Evolutionary conservation across 176 grass and related monocot species (phyloP), one percentile per base, ranked within the genome.

Genomic region (Stipa capillata): DNA sequence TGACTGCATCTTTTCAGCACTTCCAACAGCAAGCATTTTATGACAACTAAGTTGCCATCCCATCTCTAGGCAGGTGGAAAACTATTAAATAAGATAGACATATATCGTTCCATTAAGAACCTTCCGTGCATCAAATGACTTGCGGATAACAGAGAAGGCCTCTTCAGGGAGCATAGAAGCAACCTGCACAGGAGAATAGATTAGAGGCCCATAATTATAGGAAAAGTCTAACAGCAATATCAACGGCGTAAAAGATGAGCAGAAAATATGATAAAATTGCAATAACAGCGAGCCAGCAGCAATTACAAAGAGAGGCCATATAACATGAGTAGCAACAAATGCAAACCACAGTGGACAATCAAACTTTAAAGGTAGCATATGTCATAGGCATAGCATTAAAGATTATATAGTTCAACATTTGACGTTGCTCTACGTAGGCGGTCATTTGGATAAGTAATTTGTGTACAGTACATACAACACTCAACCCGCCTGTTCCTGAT

Each of bases 71-170:
- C 7, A 72, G 16, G 56, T 31, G 16, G 37, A 57, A 3, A 23
- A 67, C 60, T 27, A 68, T 9, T 84, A 84, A 84, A 27, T 68
- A 83, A 75, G 52, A 47, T 18, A 84, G 13, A 65, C 29, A 83
- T 31, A 63, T 53, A 72, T 60, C 35, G 59, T 58, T 76, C 69
- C 40, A 55, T 13, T 20, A 82, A 62, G 41, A 84, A 97, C 94
- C 92, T 98, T 98, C 65, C 95, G 89, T 85, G 92, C 95, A 67
- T 98, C 95, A 74, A 98, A 98, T 23, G 95, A 98, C 85, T 98
- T 94, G 77, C 95, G 86, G 56, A 94, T 82, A 73, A 94, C 73
- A 73, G 79, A 74, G 74, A 98, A 98, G 32, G 85, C 95, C 83
- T 94, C 92, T 67, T 92, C 57, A 35, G 95, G 95, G 69, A 98